Conservation (phyloP, 2,329 filamentous ascomycete genomes). For the Verticillium isaacii region DNA sequence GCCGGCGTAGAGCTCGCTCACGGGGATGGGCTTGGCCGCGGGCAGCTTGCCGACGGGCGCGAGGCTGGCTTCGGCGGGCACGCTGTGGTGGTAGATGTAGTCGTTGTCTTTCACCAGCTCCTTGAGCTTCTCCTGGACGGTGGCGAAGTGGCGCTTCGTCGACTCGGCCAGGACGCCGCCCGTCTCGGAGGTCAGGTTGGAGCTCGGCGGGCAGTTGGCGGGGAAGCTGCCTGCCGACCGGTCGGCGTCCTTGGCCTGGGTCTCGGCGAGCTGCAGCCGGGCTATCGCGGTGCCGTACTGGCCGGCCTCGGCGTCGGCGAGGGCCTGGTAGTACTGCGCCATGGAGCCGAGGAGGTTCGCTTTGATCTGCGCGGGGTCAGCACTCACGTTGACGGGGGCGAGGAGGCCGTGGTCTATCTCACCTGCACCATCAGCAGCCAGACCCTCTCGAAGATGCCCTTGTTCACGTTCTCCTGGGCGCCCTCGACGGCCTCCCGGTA, state of each 20-base stretch:
- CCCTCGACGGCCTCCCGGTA: slow-evolving; percentile 87
- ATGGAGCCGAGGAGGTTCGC: slow-evolving; percentile 76
- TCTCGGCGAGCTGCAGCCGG: slow-evolving; percentile 76
- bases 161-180: slow-evolving; percentile 71
- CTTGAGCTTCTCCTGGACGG: slow-evolving; percentile 74
- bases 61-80: slow-evolving; percentile 80
- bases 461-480: slow-evolving; percentile 86
- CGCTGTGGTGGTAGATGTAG: slow-evolving; percentile 93
- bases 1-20: slow-evolving; percentile 92
- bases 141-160: slow-evolving; percentile 74
- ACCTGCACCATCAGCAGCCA: slow-evolving; percentile 83
- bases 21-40: slow-evolving; percentile 93
- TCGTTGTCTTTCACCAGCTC: slow-evolving; percentile 89
- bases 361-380: slow-evolving; percentile 54
- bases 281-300: slow-evolving; percentile 82
- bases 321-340: slow-evolving; percentile 88
- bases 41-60: slow-evolving; percentile 83
- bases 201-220: slow-evolving; percentile 68
- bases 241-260: slow-evolving; percentile 71
- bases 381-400: slow-evolving; percentile 1
- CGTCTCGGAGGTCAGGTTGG: slow-evolving; percentile 80
- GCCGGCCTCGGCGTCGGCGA: slow-evolving; percentile 85
- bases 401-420: slow-evolving; percentile 18
- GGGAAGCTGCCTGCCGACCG: slow-evolving; percentile 77
- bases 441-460: slow-evolving; percentile 88